phyloP scores from a whole-genome alignment of 495 filamentous ascomycete genomes.

The Alectoria sarmentosa region DNA sequence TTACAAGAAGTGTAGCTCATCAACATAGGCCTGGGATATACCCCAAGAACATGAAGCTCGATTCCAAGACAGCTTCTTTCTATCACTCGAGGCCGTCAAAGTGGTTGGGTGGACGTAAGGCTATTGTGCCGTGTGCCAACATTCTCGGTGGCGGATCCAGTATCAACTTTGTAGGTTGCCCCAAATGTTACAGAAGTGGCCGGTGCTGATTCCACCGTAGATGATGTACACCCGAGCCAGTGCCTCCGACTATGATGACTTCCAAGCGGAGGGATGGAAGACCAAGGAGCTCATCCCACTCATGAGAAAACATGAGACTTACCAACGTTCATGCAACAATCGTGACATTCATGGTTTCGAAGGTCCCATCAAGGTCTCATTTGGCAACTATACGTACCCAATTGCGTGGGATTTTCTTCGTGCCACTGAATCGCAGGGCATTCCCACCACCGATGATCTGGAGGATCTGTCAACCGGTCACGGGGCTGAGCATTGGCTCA shows the following conservation, averaged over 20 bases:
- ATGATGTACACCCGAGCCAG: conserved; percentile 81
- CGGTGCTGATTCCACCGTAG: conserved; percentile 25
- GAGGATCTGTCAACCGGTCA: conserved; percentile 56
- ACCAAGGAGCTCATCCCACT: conserved; percentile 72
- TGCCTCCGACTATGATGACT: conserved; percentile 78
- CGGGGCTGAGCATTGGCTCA: conserved; percentile 43
- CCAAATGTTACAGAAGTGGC: not conserved
- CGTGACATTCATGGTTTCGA: conserved; percentile 70
- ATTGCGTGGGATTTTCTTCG: conserved; percentile 74
- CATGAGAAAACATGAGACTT: conserved; percentile 82
- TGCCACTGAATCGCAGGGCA: conserved; percentile 69
- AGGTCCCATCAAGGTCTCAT: conserved; percentile 80
- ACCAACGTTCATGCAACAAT: conserved; percentile 70
- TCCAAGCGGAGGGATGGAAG: conserved; percentile 72
- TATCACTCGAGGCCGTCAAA: conserved; percentile 72
- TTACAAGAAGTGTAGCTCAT: not conserved
- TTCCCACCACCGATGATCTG: conserved; percentile 63
- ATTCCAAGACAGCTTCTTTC: conserved; percentile 81
- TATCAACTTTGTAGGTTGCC: conserved; percentile 61
- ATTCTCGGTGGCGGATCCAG: conserved; percentile 71
- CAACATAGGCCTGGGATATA: conserved; percentile 60
- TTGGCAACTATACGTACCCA: conserved; percentile 67
- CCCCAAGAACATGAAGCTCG: conserved; percentile 73
- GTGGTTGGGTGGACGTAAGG: conserved; percentile 61
- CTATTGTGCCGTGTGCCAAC: conserved; percentile 73